phyloP scores from a whole-genome alignment of 352 stramenopile genomes.

The Globisporangium cylindrosporum region DNA sequence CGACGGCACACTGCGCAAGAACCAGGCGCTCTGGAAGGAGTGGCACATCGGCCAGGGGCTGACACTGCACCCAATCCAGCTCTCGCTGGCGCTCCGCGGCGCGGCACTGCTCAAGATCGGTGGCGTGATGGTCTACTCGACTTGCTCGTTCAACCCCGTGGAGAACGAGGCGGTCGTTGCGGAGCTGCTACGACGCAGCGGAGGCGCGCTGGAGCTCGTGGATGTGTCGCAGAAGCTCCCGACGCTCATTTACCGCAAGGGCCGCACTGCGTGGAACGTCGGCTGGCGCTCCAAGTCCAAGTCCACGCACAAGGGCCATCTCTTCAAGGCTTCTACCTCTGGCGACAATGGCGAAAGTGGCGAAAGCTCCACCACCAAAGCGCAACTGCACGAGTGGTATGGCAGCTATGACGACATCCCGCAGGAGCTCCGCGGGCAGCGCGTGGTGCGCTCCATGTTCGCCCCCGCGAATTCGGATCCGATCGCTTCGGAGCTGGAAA shows the following conservation, averaged over 20 bases:
- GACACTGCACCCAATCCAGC: conserved; percentile 92
- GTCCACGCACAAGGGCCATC: conserved; percentile 75
- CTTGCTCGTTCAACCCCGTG: conserved; percentile 98
- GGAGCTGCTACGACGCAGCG: conserved; percentile 89
- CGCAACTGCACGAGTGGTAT: conserved; percentile 76
- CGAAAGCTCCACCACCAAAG: neutral
- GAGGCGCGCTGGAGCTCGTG: conserved; percentile 87
- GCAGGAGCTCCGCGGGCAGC: conserved; percentile 60
- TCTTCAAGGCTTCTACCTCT: conserved; percentile 37
- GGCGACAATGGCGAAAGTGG: conserved; percentile 15
- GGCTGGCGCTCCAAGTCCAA: conserved; percentile 88
- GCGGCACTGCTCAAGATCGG: conserved; percentile 89
- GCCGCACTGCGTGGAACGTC: conserved; percentile 62
- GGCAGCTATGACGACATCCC: conserved; percentile 54
- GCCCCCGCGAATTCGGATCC: conserved; percentile 37
- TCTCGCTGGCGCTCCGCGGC: conserved; percentile 90
- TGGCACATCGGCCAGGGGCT: conserved; percentile 93
- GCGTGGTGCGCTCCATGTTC: conserved; percentile 84
- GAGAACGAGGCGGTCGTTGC: conserved; percentile 99
- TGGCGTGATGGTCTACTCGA: conserved; percentile 94
- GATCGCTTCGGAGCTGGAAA: conserved; percentile 58
- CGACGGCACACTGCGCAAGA: conserved; percentile 98
- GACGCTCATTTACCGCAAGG: conserved; percentile 49
- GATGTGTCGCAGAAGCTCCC: conserved; percentile 73
- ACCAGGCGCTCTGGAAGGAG: conserved; percentile 91